Base-by-base conservation (phyloP, 2,329 filamentous ascomycete genomes). In the Geosmithia putterillii region DNA sequence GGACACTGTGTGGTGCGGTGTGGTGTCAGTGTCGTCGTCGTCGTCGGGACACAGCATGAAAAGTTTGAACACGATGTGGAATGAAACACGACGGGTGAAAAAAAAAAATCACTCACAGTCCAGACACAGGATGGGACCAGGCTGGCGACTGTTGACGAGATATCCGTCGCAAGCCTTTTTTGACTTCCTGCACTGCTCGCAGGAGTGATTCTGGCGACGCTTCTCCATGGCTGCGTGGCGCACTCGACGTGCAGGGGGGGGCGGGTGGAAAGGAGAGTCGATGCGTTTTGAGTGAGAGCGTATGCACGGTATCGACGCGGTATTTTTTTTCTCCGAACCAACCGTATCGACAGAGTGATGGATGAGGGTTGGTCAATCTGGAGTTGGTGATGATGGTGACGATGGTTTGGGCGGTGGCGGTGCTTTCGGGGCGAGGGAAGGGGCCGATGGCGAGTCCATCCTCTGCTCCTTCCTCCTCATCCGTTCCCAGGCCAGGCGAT, bases 341-440 rank as follows among this genome's bases (percentile, higher is more conserved):
- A n/a, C n/a, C n/a, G n/a, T n/a, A n/a, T n/a, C n/a, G n/a, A n/a
- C n/a, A n/a, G n/a, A n/a, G n/a, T n/a, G n/a, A n/a, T n/a, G n/a
- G n/a, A n/a, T n/a, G n/a, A n/a, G n/a, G n/a, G n/a, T n/a, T 12
- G 23, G 66, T 73, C 50, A 66, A 65, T 18, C 69, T 57, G 19
- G 73, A 52, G 12, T 73, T 61, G 3, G 69, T 32, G 15, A 32
- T 6, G 28, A 32, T 32, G 28, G 28, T 32, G 28, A 12, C 15
- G 28, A 12, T 25, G 23, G 23, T 25, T 9, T 7, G 28, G 28
- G 10, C 10, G 15, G 3, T 6, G 28, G n/a, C n/a, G n/a, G n/a
- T n/a, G n/a, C n/a, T n/a, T n/a, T n/a, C n/a, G n/a, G n/a, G n/a
- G n/a, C n/a, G n/a, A n/a, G 28, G 15, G 10, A 12, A 32, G 28